These are phyloP conservation scores for Croton laevigatus DNA, from an alignment of 441 rosid species.

Conservation along the genomic window DNA sequence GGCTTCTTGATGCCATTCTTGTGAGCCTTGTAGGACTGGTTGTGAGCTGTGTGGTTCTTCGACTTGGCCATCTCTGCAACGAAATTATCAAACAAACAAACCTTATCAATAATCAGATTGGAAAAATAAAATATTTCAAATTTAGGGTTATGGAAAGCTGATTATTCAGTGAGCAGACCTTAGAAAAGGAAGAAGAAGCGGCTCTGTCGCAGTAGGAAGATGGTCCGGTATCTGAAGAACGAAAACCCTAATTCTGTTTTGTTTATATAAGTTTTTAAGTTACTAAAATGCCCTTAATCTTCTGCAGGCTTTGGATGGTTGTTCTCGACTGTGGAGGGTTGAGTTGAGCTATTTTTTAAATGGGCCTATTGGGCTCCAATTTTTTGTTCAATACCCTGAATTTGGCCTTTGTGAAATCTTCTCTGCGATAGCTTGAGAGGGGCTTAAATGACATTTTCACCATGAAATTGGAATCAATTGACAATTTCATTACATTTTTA, in stretches of 20 bases:
- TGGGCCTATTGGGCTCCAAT: background rate
- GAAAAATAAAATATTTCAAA: background rate
- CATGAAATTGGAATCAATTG: too few relatives aligned
- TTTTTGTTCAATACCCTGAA: background rate
- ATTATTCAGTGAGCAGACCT: conserved; percentile 9
- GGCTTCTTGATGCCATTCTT: conserved; percentile 98
- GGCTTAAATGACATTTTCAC: too few relatives aligned
- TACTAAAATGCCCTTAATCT: conserved; percentile 13
- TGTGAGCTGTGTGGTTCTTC: conserved; percentile 98
- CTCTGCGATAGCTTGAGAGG: background rate
- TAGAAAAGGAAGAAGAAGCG: background rate
- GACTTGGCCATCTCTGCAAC: conserved; percentile 91
- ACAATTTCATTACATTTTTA: too few relatives aligned
- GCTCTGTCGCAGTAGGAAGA: conserved; percentile 11
- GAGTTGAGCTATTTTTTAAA: background rate
- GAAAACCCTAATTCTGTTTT: conserved; percentile 21
- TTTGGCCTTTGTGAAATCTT: background rate
- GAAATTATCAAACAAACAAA: background rate
- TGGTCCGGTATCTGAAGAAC: background rate
- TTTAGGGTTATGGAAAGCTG: background rate
- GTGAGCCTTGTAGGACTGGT: conserved; percentile 96
- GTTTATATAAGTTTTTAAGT: background rate
- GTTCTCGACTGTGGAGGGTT: background rate
- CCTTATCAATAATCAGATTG: background rate
- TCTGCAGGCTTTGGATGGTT: background rate